phyloP scores from a whole-genome alignment of 768 basidiomycete genomes.

The Sarcodon aspratus region DNA sequence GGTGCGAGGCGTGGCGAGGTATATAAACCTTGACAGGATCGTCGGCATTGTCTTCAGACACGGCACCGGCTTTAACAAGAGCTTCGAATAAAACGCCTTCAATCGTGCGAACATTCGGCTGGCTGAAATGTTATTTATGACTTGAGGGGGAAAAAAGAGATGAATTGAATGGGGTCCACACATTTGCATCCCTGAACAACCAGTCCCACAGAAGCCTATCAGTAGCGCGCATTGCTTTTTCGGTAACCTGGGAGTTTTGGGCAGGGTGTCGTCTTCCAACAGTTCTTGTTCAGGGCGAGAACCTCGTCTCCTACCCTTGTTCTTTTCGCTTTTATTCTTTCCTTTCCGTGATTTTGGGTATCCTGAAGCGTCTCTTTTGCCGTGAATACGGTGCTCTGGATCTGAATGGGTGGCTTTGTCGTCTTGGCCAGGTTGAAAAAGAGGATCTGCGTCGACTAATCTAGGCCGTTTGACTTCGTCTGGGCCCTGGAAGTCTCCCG shows the following conservation, averaged over 20 bases:
- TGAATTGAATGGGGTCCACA: conserved; percentile 28
- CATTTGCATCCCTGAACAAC: conserved; percentile 96
- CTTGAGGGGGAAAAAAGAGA: background rate
- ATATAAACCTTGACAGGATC: conserved; percentile 69
- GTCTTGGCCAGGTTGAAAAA: background rate
- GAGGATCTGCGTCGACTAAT: too few relatives aligned
- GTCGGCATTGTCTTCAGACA: conserved; percentile 90
- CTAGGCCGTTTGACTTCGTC: too few relatives aligned
- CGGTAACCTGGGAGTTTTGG: conserved; percentile 51
- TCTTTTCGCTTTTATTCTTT: conserved; percentile 5
- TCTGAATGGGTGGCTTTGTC: too few relatives aligned
- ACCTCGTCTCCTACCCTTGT: conserved; percentile 10
- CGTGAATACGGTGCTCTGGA: too few relatives aligned
- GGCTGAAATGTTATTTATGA: conserved; percentile 28
- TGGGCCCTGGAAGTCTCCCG: too few relatives aligned
- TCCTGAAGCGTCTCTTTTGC: background rate
- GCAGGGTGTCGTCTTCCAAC: conserved; percentile 5
- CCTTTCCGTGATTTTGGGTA: conserved; percentile 4
- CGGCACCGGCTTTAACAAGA: conserved; percentile 79
- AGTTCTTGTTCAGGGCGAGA: conserved; percentile 7
- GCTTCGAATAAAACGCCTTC: conserved; percentile 86
- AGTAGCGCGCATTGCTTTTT: conserved; percentile 80
- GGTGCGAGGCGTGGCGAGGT: background rate
- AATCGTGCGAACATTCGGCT: conserved; percentile 64
- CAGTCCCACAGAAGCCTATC: conserved; percentile 86